These are phyloP conservation scores for Priceomyces melissophilus DNA, from an alignment of 805 yeast species.

Conservation along the genomic window DNA sequence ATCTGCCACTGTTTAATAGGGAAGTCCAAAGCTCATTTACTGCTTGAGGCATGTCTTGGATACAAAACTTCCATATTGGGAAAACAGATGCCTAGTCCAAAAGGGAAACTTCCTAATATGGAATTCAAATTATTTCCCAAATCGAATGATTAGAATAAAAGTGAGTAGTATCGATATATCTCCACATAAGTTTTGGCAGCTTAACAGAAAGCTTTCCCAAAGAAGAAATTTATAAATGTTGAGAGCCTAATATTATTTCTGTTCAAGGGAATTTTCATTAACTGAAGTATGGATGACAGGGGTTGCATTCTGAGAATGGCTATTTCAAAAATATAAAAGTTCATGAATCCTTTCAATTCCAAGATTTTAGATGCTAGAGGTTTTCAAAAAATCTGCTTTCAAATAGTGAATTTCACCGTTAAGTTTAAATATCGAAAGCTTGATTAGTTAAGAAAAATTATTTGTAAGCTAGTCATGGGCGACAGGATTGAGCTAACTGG, in stretches of 20 bases:
- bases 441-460: neutral
- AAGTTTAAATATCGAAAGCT: neutral
- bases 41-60: neutral
- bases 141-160: neutral
- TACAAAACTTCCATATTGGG: conserved; percentile 3
- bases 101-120: conserved; percentile 9
- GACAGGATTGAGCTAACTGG: conserved; percentile 4
- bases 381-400: neutral
- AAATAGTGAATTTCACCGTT: no score
- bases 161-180: neutral
- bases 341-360: conserved; percentile 1
- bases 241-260: conserved; percentile 4
- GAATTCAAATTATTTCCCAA: conserved; percentile 6
- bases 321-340: conserved; percentile 6
- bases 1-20: no score
- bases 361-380: neutral
- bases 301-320: neutral
- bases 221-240: conserved; percentile 4
- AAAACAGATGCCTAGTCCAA: neutral
- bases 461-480: conserved; percentile 2
- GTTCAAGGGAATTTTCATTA: conserved; percentile 7
- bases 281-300: conserved; percentile 1
- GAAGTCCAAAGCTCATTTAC: conserved; percentile 1
- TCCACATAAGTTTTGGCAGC: conserved; percentile 1
- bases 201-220: conserved; percentile 3